These are phyloP conservation scores for Gossypium laxum DNA, from an alignment of 441 rosid genomes.

Conservation along the genomic window DNA sequence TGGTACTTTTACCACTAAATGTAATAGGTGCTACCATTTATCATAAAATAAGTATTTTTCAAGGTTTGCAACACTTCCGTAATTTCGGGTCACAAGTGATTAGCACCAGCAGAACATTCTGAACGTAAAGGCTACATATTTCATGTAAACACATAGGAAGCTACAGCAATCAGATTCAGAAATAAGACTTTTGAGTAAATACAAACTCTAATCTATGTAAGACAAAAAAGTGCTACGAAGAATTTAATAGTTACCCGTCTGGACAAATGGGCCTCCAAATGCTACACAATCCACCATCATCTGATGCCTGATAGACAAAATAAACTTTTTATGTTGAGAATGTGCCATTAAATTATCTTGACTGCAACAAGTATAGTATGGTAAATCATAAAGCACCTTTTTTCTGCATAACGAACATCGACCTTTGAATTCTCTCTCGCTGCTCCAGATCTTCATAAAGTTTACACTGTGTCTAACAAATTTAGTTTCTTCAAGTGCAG, in stretches of 20 bases:
- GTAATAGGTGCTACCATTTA: not conserved
- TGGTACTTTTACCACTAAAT: too few species aligned
- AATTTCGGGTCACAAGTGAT: not conserved
- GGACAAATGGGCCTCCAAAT: slow-evolving; percentile 94
- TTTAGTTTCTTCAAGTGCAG: slow-evolving; percentile 42
- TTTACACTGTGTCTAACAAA: slow-evolving; percentile 66
- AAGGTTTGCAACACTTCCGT: not conserved
- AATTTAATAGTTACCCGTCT: slow-evolving; percentile 46
- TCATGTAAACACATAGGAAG: not conserved
- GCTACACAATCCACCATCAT: slow-evolving; percentile 55
- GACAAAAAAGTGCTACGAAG: not conserved
- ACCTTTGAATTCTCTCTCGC: slow-evolving; percentile 59
- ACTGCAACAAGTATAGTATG: slow-evolving; percentile 1
- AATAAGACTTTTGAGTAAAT: not conserved
- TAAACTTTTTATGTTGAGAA: not conserved
- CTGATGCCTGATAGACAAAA: slow-evolving; percentile 44
- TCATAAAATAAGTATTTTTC: not conserved
- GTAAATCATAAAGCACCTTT: slow-evolving; percentile 43
- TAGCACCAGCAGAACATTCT: not conserved
- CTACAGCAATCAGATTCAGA: not conserved
- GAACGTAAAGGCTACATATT: not conserved
- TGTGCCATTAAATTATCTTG: not conserved
- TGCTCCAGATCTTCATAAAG: slow-evolving; percentile 83
- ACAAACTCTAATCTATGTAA: not conserved
- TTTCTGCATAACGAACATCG: slow-evolving; percentile 70